These are phyloP conservation scores for Trametes polyzona DNA, from an alignment of 1,284 basidiomycete species.

Conservation along the genomic window DNA sequence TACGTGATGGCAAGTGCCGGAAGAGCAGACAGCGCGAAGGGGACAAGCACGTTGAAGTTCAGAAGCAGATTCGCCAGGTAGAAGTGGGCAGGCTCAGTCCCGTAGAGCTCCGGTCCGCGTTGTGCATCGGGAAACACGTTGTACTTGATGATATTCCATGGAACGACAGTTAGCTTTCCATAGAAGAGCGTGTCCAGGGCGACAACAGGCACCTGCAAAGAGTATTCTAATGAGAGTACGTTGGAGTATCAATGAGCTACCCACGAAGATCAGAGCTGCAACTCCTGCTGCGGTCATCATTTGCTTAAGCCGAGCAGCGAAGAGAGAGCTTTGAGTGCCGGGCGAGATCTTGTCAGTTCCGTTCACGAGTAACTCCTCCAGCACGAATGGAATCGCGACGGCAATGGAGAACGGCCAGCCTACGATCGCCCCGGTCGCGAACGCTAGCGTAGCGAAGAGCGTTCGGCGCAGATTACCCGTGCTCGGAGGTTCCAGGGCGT, in stretches of 20 bases:
- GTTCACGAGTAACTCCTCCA: slow-evolving; percentile 87
- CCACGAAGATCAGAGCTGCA: slow-evolving; percentile 71
- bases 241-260: slow-evolving; percentile 30
- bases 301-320: slow-evolving; percentile 62
- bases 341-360: slow-evolving; percentile 74
- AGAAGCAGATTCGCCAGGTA: slow-evolving; percentile 88
- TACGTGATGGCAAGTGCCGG: slow-evolving; percentile 84
- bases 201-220: slow-evolving; percentile 68
- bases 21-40: slow-evolving; percentile 79
- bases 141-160: slow-evolving; percentile 94
- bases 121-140: slow-evolving; percentile 84
- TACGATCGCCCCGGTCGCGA: slow-evolving; percentile 85
- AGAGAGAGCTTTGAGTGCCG: slow-evolving; percentile 56
- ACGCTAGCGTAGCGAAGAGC: slow-evolving; percentile 66
- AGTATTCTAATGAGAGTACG: background rate
- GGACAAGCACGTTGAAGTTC: slow-evolving; percentile 90
- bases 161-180: slow-evolving; percentile 77
- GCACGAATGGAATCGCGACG: slow-evolving; percentile 85
- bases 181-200: slow-evolving; percentile 89
- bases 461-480: slow-evolving; percentile 58
- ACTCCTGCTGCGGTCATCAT: slow-evolving; percentile 60
- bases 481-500: slow-evolving; percentile 73
- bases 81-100: slow-evolving; percentile 85
- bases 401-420: slow-evolving; percentile 97
- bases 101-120: slow-evolving; percentile 91